These are phyloP conservation scores for Papilionanthe hybrid DNA, from an alignment of 116 monocot genomes.

Conservation along the genomic window DNA sequence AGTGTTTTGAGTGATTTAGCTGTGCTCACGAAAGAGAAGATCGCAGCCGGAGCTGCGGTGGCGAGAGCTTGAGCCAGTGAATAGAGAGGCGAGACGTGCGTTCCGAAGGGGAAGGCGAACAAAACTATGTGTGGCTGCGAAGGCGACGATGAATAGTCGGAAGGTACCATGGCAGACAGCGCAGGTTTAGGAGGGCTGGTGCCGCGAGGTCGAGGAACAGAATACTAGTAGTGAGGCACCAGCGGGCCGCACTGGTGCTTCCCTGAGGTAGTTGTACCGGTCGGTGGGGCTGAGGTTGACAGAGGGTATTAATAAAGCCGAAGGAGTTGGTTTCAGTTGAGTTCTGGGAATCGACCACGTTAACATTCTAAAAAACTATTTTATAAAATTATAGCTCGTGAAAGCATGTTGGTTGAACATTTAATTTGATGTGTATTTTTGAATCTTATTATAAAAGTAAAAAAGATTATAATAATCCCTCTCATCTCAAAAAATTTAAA, in stretches of 20 bases:
- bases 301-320: too few species aligned
- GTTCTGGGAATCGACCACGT: too few species aligned
- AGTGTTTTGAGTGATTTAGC: slow-evolving; percentile 26
- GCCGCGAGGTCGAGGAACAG: background rate
- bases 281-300: too few species aligned
- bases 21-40: slow-evolving; percentile 53
- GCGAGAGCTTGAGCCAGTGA: slow-evolving; percentile 51
- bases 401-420: too few species aligned
- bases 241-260: background rate
- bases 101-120: slow-evolving; percentile 75
- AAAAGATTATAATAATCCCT: too few species aligned
- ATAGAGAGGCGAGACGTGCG: slow-evolving; percentile 54
- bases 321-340: too few species aligned
- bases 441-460: too few species aligned
- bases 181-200: background rate
- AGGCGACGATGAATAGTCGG: background rate
- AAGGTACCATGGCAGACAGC: background rate
- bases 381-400: too few species aligned
- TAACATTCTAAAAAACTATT: too few species aligned
- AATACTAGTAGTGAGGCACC: background rate
- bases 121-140: slow-evolving; percentile 48
- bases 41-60: slow-evolving; percentile 30
- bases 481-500: too few species aligned
- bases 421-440: too few species aligned
- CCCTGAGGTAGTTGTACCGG: too few species aligned